Evolutionary conservation across 805 yeast species (phyloP).

Genomic region (Torulaspora indica): DNA sequence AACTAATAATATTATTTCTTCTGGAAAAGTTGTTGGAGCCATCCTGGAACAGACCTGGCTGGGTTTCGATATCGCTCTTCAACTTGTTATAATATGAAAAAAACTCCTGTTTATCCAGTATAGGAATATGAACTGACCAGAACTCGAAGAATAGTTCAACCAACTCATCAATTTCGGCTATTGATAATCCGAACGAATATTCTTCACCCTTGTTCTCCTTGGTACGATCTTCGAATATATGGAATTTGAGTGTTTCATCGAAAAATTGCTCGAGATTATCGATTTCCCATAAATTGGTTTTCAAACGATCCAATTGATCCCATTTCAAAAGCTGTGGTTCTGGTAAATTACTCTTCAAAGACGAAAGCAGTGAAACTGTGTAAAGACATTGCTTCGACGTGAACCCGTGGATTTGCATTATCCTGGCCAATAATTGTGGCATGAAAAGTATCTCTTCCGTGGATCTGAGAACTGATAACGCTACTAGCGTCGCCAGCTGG

Average conservation of each 20-base stretch:
- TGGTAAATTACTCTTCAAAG: slow-evolving; percentile 55
- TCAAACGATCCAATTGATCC: slow-evolving; percentile 17
- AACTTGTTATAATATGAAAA: slow-evolving; percentile 47
- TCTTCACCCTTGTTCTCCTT: slow-evolving; percentile 2
- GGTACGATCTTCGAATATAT: slow-evolving; percentile 9
- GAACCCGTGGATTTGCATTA: slow-evolving; percentile 68
- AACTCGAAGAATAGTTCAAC: slow-evolving; percentile 65
- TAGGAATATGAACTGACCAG: slow-evolving; percentile 70
- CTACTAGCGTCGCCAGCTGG: slow-evolving; percentile 54
- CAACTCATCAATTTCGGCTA: slow-evolving; percentile 52
- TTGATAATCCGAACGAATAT: slow-evolving; percentile 10
- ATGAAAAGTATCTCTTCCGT: slow-evolving; percentile 74
- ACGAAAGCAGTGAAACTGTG: slow-evolving; percentile 67
- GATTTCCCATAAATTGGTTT: slow-evolving; percentile 29
- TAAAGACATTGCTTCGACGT: slow-evolving; percentile 64
- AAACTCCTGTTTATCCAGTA: slow-evolving; percentile 66
- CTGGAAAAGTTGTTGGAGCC: slow-evolving; percentile 8
- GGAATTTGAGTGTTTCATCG: slow-evolving; percentile 21
- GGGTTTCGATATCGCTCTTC: slow-evolving; percentile 14
- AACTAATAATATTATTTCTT: slow-evolving; percentile 23
- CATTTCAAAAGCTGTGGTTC: slow-evolving; percentile 24
- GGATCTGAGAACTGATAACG: slow-evolving; percentile 68
- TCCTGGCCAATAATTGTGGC: slow-evolving; percentile 63
- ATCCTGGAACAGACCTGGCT: slow-evolving; percentile 13
- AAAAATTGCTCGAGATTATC: slow-evolving; percentile 28